Evolutionary conservation across 1,284 basidiomycete genomes (phyloP).

Genomic region (Blastosporella zonata): DNA sequence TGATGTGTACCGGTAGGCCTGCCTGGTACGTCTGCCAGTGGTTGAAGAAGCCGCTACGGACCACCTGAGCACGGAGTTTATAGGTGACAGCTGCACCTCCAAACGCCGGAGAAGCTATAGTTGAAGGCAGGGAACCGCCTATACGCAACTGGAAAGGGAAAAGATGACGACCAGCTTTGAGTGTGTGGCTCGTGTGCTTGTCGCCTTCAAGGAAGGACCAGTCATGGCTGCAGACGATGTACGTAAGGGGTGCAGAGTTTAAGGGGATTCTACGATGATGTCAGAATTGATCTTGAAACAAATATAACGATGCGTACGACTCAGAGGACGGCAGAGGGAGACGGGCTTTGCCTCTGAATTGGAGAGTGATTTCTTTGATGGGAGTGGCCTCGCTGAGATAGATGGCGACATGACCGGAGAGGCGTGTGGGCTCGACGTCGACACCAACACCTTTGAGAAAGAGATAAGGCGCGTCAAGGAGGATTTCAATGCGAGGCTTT

Average conservation of each 20-base stretch:
- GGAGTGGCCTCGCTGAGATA: conserved; percentile 78
- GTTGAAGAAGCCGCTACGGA: conserved; percentile 67
- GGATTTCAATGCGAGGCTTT: conserved; percentile 63
- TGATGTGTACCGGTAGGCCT: conserved; percentile 58
- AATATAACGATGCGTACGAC: conserved; percentile 47
- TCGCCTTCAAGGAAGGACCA: conserved; percentile 87
- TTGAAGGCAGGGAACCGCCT: conserved; percentile 81
- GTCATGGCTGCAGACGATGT: conserved; percentile 75
- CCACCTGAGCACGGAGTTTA: conserved; percentile 82
- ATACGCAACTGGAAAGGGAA: conserved; percentile 88
- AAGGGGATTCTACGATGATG: conserved; percentile 18
- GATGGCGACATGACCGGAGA: conserved; percentile 77
- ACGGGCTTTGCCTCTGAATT: conserved; percentile 80
- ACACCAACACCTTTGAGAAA: conserved; percentile 77
- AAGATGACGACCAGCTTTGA: conserved; percentile 84
- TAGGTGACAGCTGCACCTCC: conserved; percentile 74
- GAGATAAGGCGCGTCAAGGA: conserved; percentile 68
- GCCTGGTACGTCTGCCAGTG: conserved; percentile 60
- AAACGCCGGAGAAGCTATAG: conserved; percentile 54
- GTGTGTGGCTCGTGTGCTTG: conserved; percentile 76
- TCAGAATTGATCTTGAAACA: conserved; percentile 18
- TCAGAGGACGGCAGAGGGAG: conserved; percentile 63
- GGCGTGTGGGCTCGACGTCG: conserved; percentile 76
- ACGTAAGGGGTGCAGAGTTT: conserved; percentile 47
- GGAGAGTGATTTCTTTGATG: conserved; percentile 83